phyloP scores from a whole-genome alignment of 495 filamentous ascomycete genomes.

The Penicillium robsamsonii region DNA sequence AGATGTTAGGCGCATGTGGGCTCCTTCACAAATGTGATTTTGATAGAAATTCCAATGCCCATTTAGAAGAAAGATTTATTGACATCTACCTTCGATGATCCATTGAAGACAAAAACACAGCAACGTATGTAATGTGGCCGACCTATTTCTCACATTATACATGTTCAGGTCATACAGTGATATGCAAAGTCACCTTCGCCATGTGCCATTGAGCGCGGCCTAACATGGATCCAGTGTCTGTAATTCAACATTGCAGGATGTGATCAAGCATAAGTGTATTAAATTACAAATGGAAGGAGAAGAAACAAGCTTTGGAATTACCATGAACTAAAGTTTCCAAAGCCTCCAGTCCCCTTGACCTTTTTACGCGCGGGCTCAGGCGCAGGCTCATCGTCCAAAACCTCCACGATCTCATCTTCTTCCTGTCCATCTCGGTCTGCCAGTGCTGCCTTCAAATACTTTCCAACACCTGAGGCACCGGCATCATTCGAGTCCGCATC shows the following conservation, averaged over 20 bases:
- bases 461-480: constrained; percentile 57
- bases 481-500: constrained; percentile 51
- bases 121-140: no score
- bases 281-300: neutral
- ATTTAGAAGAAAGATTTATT: no score
- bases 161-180: neutral
- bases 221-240: no score
- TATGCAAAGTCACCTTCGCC: neutral
- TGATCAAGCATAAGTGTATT: neutral
- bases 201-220: no score
- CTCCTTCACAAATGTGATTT: no score
- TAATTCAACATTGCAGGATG: neutral
- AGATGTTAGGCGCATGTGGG: no score
- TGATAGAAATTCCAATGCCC: no score
- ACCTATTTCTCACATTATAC: no score
- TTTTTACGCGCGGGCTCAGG: constrained; percentile 79
- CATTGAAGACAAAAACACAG: no score
- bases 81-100: no score
- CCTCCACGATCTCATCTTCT: constrained; percentile 58
- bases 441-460: constrained; percentile 67
- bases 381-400: constrained; percentile 56
- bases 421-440: constrained; percentile 37
- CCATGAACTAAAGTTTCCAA: constrained; percentile 78
- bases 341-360: constrained; percentile 68
- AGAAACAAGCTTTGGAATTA: neutral